A percentile compares a stretch with the other conserved stretches of the same genome.
Conservation (phyloP, 768 basidiomycete genomes). For the Hericium alpestre region DNA sequence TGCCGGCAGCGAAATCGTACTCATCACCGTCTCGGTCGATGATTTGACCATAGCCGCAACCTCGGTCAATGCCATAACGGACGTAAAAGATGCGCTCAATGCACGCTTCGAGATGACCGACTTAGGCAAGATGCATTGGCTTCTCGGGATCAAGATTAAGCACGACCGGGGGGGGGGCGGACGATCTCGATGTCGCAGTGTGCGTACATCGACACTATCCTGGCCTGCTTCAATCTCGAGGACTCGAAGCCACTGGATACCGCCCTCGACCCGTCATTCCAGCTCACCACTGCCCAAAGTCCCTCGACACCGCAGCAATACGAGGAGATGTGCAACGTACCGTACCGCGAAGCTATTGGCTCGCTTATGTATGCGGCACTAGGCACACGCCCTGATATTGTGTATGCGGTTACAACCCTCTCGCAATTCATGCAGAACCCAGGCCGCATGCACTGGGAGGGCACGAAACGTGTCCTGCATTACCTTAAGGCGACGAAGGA, state of each 20-base stretch:
- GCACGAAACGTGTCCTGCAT: slow-evolving; percentile 26
- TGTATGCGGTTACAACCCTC: slow-evolving; percentile 23
- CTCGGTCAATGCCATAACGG: too few species aligned
- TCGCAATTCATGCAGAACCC: slow-evolving; percentile 26
- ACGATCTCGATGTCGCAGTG: slow-evolving; percentile 20
- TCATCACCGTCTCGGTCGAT: too few species aligned
- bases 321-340: slow-evolving; percentile 5
- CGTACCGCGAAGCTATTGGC: slow-evolving; percentile 21
- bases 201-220: slow-evolving; percentile 19
- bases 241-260: slow-evolving; percentile 16
- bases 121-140: background rate
- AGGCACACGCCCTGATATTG: slow-evolving; percentile 29
- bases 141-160: slow-evolving; percentile 1
- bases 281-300: background rate
- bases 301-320: background rate
- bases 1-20: too few species aligned
- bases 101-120: background rate
- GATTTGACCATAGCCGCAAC: too few species aligned
- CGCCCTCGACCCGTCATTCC: slow-evolving; percentile 16
- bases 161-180: background rate
- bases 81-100: background rate
- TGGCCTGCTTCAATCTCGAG: slow-evolving; percentile 14
- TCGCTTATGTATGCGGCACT: slow-evolving; percentile 25
- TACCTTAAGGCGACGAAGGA: slow-evolving; percentile 28
- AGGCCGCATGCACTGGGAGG: slow-evolving; percentile 24